Evolutionary conservation across 164 flowering plant species (phyloP), one percentile per base, ranked within the genome.

Genomic region (Vitis cinerea): DNA sequence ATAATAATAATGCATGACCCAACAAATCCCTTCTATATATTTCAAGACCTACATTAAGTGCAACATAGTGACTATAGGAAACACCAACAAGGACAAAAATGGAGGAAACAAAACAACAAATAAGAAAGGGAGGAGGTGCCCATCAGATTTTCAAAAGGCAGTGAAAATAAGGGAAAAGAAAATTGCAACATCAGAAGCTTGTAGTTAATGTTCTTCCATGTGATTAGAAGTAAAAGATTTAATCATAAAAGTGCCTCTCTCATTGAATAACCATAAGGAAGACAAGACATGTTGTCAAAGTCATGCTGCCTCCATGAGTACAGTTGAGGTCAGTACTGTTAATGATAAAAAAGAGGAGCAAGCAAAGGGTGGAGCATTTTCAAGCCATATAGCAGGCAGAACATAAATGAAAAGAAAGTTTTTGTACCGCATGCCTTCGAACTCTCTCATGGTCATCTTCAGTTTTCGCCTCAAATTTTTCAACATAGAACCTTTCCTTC

Each of bases 1-100:
- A 74, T 83, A 88, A 69, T 86, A 88, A 68, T 84, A 88, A 54
- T 69, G 85, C 90, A 88, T 86, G 74, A 88, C 88, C 92, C 92
- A 88, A 61, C 88, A 80, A 53, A 88, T 74, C 51, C 92, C 92
- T 75, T 88, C 92, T 9, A 77, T 67, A 69, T 86, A 86, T 69
- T 83, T 86, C 51, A 73, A 70, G n/a, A 86, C 92, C 92, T 88
- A 56, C 62, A 71, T 17, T 65, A 49, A 61, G 62, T 37, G 23
- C 66, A 78, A 50, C 13, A 64, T 14, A 50, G 14, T 6, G 50
- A 50, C 50, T 2, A 65, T 65, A 14, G 15, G 10, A 51, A 51
- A 13, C 60, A 49, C 19, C 27, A 13, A 69, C 27, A 13, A 69
- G 16, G 52, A 50, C 50, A 48, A 29, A 56, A 63, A 62, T n/a